Evolutionary conservation across 768 basidiomycete species (phyloP).

Genomic region (Rhodotorula kratochvilovae): DNA sequence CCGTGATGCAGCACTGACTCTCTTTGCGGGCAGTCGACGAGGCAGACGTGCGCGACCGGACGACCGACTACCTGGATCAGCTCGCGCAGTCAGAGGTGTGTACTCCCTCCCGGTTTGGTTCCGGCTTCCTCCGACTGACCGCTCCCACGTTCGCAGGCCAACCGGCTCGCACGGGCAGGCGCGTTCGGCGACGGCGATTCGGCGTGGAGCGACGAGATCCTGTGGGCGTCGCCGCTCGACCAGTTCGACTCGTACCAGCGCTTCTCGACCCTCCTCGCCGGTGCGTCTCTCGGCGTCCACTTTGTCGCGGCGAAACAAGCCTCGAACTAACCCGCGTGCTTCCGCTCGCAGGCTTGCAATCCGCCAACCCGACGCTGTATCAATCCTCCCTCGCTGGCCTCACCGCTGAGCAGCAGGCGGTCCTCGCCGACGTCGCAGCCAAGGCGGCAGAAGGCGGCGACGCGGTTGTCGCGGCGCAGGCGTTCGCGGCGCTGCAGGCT

Average conservation of each 20-base stretch:
- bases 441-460: conserved; percentile 40
- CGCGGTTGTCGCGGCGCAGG: conserved; percentile 14
- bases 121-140: neutral
- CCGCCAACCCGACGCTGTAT: conserved; percentile 25
- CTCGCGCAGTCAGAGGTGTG: conserved; percentile 68
- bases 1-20: conserved; percentile 4
- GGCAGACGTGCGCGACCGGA: conserved; percentile 78
- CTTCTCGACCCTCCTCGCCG: conserved; percentile 72
- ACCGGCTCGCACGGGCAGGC: conserved; percentile 59
- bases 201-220: conserved; percentile 62
- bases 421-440: conserved; percentile 24
- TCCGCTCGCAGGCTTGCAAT: conserved; percentile 11
- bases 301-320: too few relatives aligned
- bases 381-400: conserved; percentile 20
- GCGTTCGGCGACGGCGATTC: conserved; percentile 55
- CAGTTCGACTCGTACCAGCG: conserved; percentile 68
- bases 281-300: conserved; percentile 48
- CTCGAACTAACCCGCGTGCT: neutral
- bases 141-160: conserved; percentile 55
- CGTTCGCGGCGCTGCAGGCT: conserved; percentile 1
- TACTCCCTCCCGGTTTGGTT: too few relatives aligned
- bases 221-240: conserved; percentile 79
- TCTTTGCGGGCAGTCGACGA: conserved; percentile 50
- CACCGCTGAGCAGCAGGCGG: conserved; percentile 13
- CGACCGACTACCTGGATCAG: conserved; percentile 80